Conservation (phyloP, 2,329 filamentous ascomycete species). For the Arachnopeziza araneosa region DNA sequence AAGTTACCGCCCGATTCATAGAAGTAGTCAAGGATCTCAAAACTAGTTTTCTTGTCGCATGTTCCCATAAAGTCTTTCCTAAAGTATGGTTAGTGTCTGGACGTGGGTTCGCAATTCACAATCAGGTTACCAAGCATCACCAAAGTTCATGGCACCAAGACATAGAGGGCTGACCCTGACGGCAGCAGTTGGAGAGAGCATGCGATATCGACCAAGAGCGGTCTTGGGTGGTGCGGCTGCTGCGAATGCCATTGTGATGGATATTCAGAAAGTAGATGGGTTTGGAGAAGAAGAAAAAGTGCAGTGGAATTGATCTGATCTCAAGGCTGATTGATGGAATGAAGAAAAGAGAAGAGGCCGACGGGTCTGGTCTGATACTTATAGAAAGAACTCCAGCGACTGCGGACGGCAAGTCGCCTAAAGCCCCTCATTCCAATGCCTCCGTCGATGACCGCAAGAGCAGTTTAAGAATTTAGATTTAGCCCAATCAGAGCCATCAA, state of each 20-base stretch:
- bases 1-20: slow-evolving; percentile 58
- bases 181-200: slow-evolving; percentile 60
- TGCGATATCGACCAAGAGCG: slow-evolving; percentile 57
- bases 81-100: neutral
- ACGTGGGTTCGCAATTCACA: neutral
- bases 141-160: slow-evolving; percentile 62
- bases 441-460: too few relatives aligned
- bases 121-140: slow-evolving; percentile 42
- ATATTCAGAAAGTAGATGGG: neutral
- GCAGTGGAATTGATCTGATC: neutral
- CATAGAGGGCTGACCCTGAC: slow-evolving; percentile 63
- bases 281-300: neutral
- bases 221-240: slow-evolving; percentile 41
- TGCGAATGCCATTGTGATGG: slow-evolving; percentile 15
- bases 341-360: neutral
- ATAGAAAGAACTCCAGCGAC: too few relatives aligned
- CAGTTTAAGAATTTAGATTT: neutral
- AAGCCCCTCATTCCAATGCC: too few relatives aligned
- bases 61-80: slow-evolving; percentile 55
- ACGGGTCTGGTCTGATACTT: too few relatives aligned
- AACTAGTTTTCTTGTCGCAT: slow-evolving; percentile 56
- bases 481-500: neutral
- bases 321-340: neutral
- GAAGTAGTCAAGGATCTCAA: slow-evolving; percentile 50
- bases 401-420: too few relatives aligned